phyloP scores from a whole-genome alignment of 2,329 filamentous ascomycete species.

The Fusarium agapanthi region DNA sequence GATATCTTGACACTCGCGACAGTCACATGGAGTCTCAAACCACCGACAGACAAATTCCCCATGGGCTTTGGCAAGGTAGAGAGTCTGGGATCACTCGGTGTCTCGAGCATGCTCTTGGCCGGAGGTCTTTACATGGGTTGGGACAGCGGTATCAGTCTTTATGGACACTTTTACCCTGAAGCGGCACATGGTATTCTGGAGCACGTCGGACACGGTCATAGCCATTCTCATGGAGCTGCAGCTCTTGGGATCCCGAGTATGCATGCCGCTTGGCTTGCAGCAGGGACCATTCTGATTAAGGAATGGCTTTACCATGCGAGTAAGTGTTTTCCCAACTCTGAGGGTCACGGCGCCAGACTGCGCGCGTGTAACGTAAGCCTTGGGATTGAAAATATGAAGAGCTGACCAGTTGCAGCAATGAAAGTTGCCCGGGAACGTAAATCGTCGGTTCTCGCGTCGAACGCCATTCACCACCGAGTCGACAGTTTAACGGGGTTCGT shows the following conservation, averaged over 20 bases:
- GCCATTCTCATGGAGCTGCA: constrained; percentile 64
- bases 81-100: constrained; percentile 90
- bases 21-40: constrained; percentile 90
- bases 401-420: constrained; percentile 71
- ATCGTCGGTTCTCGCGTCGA: constrained; percentile 93
- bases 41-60: constrained; percentile 84
- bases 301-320: constrained; percentile 98
- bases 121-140: constrained; percentile 94
- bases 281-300: constrained; percentile 88
- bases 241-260: constrained; percentile 74
- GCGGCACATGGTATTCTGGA: constrained; percentile 70
- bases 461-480: constrained; percentile 94
- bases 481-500: constrained; percentile 96
- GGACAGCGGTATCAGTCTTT: constrained; percentile 73
- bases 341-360: neutral
- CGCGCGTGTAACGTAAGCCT: neutral
- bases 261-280: constrained; percentile 94
- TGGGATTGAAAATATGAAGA: neutral
- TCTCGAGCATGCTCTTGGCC: constrained; percentile 87
- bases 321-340: constrained; percentile 60
- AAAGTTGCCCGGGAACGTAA: constrained; percentile 94
- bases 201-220: constrained; percentile 71
- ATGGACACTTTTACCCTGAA: constrained; percentile 77
- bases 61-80: constrained; percentile 98
- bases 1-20: constrained; percentile 94